Base-by-base conservation (phyloP, 108 stramenopile species). In the Stephanodiscus minutulus region DNA sequence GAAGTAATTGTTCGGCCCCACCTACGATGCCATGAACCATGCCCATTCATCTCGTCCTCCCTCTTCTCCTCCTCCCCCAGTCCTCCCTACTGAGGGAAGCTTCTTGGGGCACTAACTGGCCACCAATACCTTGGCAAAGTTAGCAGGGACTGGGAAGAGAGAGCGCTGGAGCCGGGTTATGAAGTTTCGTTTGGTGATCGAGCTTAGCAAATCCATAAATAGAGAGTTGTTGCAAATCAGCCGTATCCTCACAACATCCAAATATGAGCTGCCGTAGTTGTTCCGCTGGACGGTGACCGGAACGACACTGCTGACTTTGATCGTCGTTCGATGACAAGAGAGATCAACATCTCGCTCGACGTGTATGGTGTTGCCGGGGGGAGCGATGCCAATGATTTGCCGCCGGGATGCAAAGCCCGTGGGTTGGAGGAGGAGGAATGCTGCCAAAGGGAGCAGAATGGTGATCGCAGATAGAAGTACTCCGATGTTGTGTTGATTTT, bases 21-120 rank as follows among this genome's bases (percentile, higher is more conserved):
- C n/a, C n/a, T n/a, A n/a, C n/a, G n/a, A n/a, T n/a, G n/a, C n/a
- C n/a, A n/a, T n/a, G n/a, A n/a, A n/a, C n/a, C n/a, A n/a, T n/a
- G n/a, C n/a, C n/a, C n/a, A n/a, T n/a, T n/a, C n/a, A n/a, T n/a
- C n/a, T n/a, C n/a, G n/a, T n/a, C n/a, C n/a, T n/a, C n/a, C n/a
- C n/a, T n/a, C n/a, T n/a, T n/a, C n/a, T n/a, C n/a, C n/a, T n/a
- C n/a, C n/a, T n/a, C n/a, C n/a, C n/a, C n/a, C n/a, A n/a, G n/a
- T n/a, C n/a, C n/a, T n/a, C n/a, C n/a, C n/a, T n/a, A n/a, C n/a
- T n/a, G n/a, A n/a, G n/a, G n/a, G n/a, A n/a, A n/a, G n/a, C n/a
- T n/a, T n/a, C n/a, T n/a, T n/a, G n/a, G n/a, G n/a, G 58, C 82
- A 82, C 61, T 82, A 47, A 24, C 67, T 70, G 0, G 78, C 79